Conservation (phyloP, 2,329 filamentous ascomycete species). For the Xylariaceae sp. region DNA sequence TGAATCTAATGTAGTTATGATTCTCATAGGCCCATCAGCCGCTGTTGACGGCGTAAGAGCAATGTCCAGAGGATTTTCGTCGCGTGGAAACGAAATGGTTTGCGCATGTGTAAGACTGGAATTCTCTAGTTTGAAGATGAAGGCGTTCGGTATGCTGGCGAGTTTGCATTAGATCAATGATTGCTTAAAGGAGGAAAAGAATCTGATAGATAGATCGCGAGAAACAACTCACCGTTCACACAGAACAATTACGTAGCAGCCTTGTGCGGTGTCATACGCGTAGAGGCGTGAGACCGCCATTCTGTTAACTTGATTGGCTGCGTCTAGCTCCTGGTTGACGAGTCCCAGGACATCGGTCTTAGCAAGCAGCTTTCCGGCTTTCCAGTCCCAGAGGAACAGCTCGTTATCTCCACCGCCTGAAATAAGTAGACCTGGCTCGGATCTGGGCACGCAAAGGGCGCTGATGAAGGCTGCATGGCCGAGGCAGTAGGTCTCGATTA, state of each 20-base stretch:
- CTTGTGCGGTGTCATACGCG: conserved; percentile 23
- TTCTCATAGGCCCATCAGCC: too few relatives aligned
- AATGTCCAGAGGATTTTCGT: conserved; percentile 61
- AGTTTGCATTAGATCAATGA: too few relatives aligned
- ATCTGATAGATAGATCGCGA: too few relatives aligned
- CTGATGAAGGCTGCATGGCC: conserved; percentile 84
- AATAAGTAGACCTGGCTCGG: conserved; percentile 59
- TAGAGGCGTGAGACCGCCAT: conserved; percentile 44
- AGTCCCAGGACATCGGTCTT: conserved; percentile 48
- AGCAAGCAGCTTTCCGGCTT: conserved; percentile 46
- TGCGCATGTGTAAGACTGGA: conserved; percentile 45
- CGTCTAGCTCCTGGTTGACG: conserved; percentile 30
- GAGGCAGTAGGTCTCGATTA: conserved; percentile 86
- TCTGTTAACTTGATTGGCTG: conserved; percentile 24
- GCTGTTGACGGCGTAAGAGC: conserved; percentile 13
- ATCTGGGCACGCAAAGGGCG: conserved; percentile 62
- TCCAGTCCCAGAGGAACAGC: conserved; percentile 82
- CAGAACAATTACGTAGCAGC: conserved; percentile 33
- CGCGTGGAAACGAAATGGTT: conserved; percentile 45
- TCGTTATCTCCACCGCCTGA: conserved; percentile 84
- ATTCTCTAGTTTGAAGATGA: conserved; percentile 56
- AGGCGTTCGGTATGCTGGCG: conserved; percentile 55
- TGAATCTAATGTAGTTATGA: conserved; percentile 18
- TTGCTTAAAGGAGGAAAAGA: too few relatives aligned
- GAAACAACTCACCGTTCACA: conserved; percentile 45